Evolutionary conservation across 305 asterid species (phyloP), one percentile per base, ranked within the genome.

Genomic region (Ruellia speciosa): DNA sequence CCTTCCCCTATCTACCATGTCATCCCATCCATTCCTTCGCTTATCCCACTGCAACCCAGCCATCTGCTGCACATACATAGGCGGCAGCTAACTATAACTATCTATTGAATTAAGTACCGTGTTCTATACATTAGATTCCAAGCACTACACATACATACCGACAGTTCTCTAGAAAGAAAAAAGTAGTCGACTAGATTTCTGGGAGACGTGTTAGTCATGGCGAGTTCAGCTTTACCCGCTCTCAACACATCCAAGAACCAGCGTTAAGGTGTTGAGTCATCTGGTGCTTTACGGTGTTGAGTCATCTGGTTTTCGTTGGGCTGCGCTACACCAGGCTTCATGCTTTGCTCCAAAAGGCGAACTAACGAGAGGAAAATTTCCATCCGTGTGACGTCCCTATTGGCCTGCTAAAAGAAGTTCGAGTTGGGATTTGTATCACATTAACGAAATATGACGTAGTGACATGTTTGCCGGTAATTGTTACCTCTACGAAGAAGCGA

Each of bases 401-500:
- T 83, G 2, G 98, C 98, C 98, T 90, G 95, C 64, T 69, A 14
- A 52, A 52, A 68, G 34, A 53, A 48, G 31, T 52, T 41, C 41
- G 18, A 52, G 49, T 62, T 62, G 46, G 62, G 17, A 3, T 4
- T 12, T 4, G 47, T 7, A 43, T 12, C 7, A 43, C 16, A 43
- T 12, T 43, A 2, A 5, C 16, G 12, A 11, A 4, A 2, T n/a
- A 43, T 4, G 16, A 13, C 6, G 16, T 43, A 43, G 14, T 12
- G 3, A 43, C 1, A 37, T 37, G 2, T 43, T 4, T n/a, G 49
- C 16, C 1, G 2, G 31, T 4, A 43, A n/a, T 13, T 12, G 7
- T 6, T 76, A 92, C 99, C 95, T 92, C 99, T 11, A 92, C 96
- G 49, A 82, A 67, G 69, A 92, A 92, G 49, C 87, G 93, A 45